Evolutionary conservation across 805 yeast genomes (phyloP).

Genomic region (Ogataea nitratoaversa): DNA sequence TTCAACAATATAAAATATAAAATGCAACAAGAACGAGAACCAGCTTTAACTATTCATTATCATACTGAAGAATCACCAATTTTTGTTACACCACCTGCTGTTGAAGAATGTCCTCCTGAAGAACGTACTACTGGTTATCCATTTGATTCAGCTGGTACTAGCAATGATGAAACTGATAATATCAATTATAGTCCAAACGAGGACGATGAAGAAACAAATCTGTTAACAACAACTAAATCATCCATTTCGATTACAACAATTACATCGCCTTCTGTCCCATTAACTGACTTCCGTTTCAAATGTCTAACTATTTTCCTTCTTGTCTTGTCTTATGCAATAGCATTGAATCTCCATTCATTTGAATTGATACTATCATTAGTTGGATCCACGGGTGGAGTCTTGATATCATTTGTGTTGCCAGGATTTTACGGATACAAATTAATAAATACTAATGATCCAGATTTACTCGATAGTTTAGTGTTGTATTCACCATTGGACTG

Average conservation of each 20-base stretch:
- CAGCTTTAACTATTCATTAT: neutral
- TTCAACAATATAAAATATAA: too few species aligned
- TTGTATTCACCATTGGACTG: conserved; percentile 22
- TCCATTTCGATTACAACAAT: neutral
- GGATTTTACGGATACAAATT: conserved; percentile 69
- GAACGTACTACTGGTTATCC: neutral
- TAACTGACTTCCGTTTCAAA: conserved; percentile 42
- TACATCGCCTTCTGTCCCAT: conserved; percentile 35
- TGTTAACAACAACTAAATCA: neutral
- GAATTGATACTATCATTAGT: conserved; percentile 69
- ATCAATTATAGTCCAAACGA: too few species aligned
- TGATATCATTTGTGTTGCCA: conserved; percentile 73
- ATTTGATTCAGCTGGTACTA: neutral
- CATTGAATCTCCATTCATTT: conserved; percentile 57
- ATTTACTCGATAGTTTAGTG: conserved; percentile 10
- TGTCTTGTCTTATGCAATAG: conserved; percentile 46
- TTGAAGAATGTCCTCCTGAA: neutral
- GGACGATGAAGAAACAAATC: neutral
- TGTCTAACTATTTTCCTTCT: conserved; percentile 46
- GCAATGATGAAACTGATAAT: neutral
- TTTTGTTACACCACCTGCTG: neutral
- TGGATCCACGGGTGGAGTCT: conserved; percentile 81
- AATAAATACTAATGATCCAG: conserved; percentile 30
- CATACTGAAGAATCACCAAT: neutral
- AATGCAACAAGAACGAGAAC: neutral